These are phyloP conservation scores for Rhynchosporium graminicola DNA, from an alignment of 2,329 filamentous ascomycete genomes.

Conservation along the genomic window DNA sequence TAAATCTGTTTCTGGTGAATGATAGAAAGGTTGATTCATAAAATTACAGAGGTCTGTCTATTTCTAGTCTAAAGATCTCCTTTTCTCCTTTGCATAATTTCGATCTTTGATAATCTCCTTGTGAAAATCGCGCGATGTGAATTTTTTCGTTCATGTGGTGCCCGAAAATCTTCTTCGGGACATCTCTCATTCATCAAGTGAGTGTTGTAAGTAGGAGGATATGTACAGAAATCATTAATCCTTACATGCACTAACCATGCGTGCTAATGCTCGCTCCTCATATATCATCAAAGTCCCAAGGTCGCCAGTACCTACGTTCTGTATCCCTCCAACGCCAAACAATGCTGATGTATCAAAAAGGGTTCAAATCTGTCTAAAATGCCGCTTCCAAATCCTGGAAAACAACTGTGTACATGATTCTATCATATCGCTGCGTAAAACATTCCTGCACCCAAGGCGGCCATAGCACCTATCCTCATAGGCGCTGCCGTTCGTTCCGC, in stretches of 20 bases:
- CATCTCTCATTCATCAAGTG: neutral
- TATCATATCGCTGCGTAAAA: conserved; percentile 34
- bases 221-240: conserved; percentile 2
- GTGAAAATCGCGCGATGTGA: too few relatives aligned
- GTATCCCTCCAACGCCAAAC: conserved; percentile 9
- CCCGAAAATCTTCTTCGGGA: too few relatives aligned
- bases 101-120: too few relatives aligned
- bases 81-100: too few relatives aligned
- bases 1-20: too few relatives aligned
- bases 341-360: neutral
- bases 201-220: neutral
- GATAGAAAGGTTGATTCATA: too few relatives aligned
- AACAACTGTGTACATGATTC: conserved; percentile 4
- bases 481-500: conserved; percentile 17
- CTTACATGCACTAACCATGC: conserved; percentile 10
- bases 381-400: conserved; percentile 9
- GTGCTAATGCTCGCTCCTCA: conserved; percentile 12
- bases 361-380: conserved; percentile 14
- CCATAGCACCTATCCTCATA: conserved; percentile 20
- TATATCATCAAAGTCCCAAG: conserved; percentile 1
- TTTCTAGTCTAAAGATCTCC: too few relatives aligned
- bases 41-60: too few relatives aligned
- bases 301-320: conserved; percentile 18
- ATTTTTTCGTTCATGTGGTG: too few relatives aligned
- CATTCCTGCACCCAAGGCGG: conserved; percentile 27